A percentile compares a stretch with the other conserved stretches of the same genome.
These are phyloP conservation scores for Populus davidiana DNA, from an alignment of 345 rosid species.

Conservation along the genomic window DNA sequence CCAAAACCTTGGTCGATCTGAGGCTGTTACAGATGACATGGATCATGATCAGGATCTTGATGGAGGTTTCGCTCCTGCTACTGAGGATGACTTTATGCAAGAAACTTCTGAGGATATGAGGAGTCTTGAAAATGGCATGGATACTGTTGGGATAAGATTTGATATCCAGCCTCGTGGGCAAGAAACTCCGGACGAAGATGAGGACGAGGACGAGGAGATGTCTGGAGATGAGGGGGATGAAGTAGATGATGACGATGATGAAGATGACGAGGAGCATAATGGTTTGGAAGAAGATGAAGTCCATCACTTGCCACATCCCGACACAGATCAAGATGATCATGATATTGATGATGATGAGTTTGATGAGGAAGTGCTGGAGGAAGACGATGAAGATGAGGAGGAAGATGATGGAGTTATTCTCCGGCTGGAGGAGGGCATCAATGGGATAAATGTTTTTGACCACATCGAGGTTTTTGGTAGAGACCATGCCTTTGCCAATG, in stretches of 20 bases:
- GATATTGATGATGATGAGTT: slow-evolving; percentile 90
- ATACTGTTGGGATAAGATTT: slow-evolving; percentile 63
- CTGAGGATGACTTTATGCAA: slow-evolving; percentile 89
- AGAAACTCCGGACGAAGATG: slow-evolving; percentile 81
- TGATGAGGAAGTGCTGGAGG: slow-evolving; percentile 92
- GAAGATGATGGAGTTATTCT: slow-evolving; percentile 90
- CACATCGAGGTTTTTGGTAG: slow-evolving; percentile 89
- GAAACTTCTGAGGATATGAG: slow-evolving; percentile 72
- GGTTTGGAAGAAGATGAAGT: slow-evolving; percentile 82
- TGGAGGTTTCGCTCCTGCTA: slow-evolving; percentile 60
- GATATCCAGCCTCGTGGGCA: slow-evolving; percentile 76
- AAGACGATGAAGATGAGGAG: slow-evolving; percentile 86
- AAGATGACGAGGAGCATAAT: slow-evolving; percentile 61
- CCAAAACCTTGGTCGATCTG: slow-evolving; percentile 64
- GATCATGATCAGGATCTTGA: slow-evolving; percentile 92
- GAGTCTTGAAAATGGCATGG: slow-evolving; percentile 70
- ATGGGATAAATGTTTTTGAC: slow-evolving; percentile 89
- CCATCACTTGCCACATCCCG: slow-evolving; percentile 83
- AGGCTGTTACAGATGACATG: slow-evolving; percentile 87
- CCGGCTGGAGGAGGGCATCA: slow-evolving; percentile 81
- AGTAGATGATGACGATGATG: slow-evolving; percentile 68
- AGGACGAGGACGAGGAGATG: slow-evolving; percentile 83
- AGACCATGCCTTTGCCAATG: slow-evolving; percentile 77
- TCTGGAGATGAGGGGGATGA: slow-evolving; percentile 81
- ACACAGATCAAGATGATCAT: slow-evolving; percentile 93